Conservation (phyloP, 495 filamentous ascomycete genomes). For the Annulohypoxylon maeteangense region DNA sequence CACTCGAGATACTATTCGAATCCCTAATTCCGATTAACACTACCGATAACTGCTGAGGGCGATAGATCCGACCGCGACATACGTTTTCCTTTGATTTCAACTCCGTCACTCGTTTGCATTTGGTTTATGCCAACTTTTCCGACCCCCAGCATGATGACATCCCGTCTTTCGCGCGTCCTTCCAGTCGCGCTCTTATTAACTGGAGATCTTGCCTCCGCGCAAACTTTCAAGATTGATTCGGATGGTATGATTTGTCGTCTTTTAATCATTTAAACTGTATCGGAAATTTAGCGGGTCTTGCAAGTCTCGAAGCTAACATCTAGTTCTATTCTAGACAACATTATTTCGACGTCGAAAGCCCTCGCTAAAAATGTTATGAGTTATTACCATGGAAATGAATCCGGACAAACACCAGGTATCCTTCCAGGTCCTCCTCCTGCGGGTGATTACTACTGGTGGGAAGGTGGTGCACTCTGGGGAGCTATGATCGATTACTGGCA, state of each 20-base stretch:
- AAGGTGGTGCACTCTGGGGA: slow-evolving; percentile 62
- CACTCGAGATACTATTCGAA: background rate
- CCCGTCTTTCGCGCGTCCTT: slow-evolving; percentile 25
- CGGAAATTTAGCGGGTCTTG: background rate
- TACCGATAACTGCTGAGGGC: slow-evolving; percentile 6
- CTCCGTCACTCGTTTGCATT: slow-evolving; percentile 37
- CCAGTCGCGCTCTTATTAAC: slow-evolving; percentile 24
- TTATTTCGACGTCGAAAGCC: slow-evolving; percentile 64
- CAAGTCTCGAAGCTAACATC: slow-evolving; percentile 22
- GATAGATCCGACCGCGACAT: background rate
- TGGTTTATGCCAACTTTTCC: slow-evolving; percentile 5
- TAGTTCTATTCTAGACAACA: slow-evolving; percentile 52
- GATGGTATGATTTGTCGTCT: slow-evolving; percentile 34
- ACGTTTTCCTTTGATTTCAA: slow-evolving; percentile 18
- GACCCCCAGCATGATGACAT: slow-evolving; percentile 33
- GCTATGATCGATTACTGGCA: slow-evolving; percentile 78
- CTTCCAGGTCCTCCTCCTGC: slow-evolving; percentile 65
- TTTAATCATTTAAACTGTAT: background rate
- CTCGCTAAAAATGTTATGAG: slow-evolving; percentile 69
- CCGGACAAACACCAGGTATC: slow-evolving; percentile 72
- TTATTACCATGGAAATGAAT: slow-evolving; percentile 66
- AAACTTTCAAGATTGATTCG: slow-evolving; percentile 39
- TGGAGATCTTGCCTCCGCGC: slow-evolving; percentile 33
- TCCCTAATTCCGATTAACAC: slow-evolving; percentile 7
- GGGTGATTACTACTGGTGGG: slow-evolving; percentile 69